A percentile compares a stretch with the other conserved stretches of the same genome.
Evolutionary conservation across 1,284 basidiomycete genomes (phyloP).

Genomic region (Cryptococcus depauperatus): DNA sequence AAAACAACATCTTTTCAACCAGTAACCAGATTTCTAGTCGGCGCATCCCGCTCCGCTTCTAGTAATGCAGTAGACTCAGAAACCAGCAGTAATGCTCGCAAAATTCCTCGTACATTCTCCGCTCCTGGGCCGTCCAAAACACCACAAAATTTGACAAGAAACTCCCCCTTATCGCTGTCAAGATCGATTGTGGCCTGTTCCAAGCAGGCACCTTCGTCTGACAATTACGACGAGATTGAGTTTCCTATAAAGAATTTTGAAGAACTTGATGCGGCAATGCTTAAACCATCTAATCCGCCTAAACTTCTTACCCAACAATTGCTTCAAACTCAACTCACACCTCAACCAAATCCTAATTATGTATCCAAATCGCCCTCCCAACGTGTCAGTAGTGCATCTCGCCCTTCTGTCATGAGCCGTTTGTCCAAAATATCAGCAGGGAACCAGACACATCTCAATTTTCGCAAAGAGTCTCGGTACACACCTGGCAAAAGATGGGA

Average conservation of each 20-base stretch:
- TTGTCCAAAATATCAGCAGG: not conserved
- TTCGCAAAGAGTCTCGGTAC: constrained; percentile 29
- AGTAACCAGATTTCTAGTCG: not conserved
- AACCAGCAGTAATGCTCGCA: not conserved
- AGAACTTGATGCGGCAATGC: constrained; percentile 10
- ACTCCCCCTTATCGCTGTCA: not conserved
- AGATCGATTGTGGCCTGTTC: not conserved
- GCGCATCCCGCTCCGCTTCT: not conserved
- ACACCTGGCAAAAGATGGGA: constrained; percentile 67
- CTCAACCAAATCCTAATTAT: not conserved
- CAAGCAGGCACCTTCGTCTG: constrained; percentile 12
- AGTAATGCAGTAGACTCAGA: not conserved
- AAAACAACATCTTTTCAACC: not conserved
- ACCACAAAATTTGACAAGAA: too few species aligned
- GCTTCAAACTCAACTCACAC: not conserved
- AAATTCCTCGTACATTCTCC: not conserved
- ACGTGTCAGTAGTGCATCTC: not conserved
- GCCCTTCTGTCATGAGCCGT: not conserved
- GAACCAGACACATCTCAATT: constrained; percentile 42
- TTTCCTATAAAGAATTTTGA: constrained; percentile 12
- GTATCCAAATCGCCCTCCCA: constrained; percentile 11
- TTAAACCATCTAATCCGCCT: not conserved
- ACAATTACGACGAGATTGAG: constrained; percentile 12
- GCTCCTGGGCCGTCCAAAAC: not conserved
- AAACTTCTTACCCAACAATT: constrained; percentile 4